Base-by-base conservation (phyloP, 768 basidiomycete genomes). In the Coprinopsis sp. region DNA sequence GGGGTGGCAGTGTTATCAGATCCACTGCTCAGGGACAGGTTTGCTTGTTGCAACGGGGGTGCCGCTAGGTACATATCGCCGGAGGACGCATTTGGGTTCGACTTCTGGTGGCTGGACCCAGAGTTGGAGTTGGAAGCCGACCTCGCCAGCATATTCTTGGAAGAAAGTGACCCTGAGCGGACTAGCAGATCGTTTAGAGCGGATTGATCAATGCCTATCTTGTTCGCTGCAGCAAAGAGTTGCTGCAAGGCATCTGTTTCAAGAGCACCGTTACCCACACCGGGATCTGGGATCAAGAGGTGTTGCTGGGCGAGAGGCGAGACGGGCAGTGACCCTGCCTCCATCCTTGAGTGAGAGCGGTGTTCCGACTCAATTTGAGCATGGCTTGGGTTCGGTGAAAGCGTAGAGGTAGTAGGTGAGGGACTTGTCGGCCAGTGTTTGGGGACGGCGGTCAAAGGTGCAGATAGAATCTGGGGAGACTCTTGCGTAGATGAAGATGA, bases 171-270 rank as follows among this genome's bases (percentile, higher is more conserved):
- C 24, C 77, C 76, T 40, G 88, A 87, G 28, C 89, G 84, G 46
- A 76, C 72, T 33, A 91, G 66, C 25, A 91, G 64, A 46, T 82
- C 87, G 39, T 78, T 84, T 51, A 92, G 61, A 23, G 79, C 87
- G 13, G 64, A 71, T 55, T 82, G 82, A 64, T 90, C 85, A 28
- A 91, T 73, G 24, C 87, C 88, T 29, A 91, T 76, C 55, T 80
- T 80, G 11, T 71, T 74, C 2, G 86, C 89, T 19, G 87, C 89
- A 57, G 81, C 79, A 53, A 87, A 88, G 21, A 92, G 64, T 58
- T 88, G 85, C 59, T 73, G 77, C 45, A 91, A 66, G 13, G 84
- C 83, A 40, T 68, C 67, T 19, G 74, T 57, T 41, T 66, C 60
- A 40, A 66, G 63, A 33, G 41, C 47, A 21, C 51, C 54, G 33